Percentiles rank a stretch among this genome's conserved stretches.
Conservation (phyloP, 805 yeast genomes). For the Kazachstania africana region DNA sequence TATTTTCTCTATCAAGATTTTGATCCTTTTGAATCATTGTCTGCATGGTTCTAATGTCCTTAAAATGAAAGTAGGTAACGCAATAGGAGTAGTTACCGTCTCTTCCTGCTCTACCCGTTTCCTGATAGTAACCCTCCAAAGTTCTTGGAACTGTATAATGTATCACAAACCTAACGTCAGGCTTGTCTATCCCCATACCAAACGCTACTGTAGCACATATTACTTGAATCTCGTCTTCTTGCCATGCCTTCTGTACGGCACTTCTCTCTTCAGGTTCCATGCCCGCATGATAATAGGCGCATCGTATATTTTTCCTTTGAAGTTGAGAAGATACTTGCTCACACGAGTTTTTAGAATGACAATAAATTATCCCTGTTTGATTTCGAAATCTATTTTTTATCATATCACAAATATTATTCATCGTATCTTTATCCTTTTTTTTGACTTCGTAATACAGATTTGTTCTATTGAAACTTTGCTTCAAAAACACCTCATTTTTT, state of each 20-base stretch:
- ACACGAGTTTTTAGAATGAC: conserved; percentile 83
- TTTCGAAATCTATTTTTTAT: conserved; percentile 40
- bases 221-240: conserved; percentile 52
- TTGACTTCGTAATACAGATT: conserved; percentile 72
- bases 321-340: conserved; percentile 67
- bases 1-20: conserved; percentile 50
- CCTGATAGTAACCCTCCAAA: conserved; percentile 94
- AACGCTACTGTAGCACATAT: conserved; percentile 97
- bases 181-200: conserved; percentile 99
- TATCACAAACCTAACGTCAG: conserved; percentile 86
- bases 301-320: conserved; percentile 45
- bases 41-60: conserved; percentile 70
- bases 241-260: conserved; percentile 72
- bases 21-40: conserved; percentile 68
- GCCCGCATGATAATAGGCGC: conserved; percentile 88
- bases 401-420: conserved; percentile 49
- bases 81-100: conserved; percentile 82
- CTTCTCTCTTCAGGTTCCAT: conserved; percentile 69
- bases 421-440: conserved; percentile 44
- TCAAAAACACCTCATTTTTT: conserved; percentile 51
- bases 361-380: conserved; percentile 82
- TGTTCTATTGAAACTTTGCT: conserved; percentile 88
- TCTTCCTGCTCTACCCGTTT: conserved; percentile 97
- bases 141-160: conserved; percentile 85
- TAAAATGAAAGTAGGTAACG: conserved; percentile 67